These are phyloP conservation scores for Zygosaccharomyces pseudobailii DNA, from an alignment of 1,139 yeast species.

Conservation along the genomic window DNA sequence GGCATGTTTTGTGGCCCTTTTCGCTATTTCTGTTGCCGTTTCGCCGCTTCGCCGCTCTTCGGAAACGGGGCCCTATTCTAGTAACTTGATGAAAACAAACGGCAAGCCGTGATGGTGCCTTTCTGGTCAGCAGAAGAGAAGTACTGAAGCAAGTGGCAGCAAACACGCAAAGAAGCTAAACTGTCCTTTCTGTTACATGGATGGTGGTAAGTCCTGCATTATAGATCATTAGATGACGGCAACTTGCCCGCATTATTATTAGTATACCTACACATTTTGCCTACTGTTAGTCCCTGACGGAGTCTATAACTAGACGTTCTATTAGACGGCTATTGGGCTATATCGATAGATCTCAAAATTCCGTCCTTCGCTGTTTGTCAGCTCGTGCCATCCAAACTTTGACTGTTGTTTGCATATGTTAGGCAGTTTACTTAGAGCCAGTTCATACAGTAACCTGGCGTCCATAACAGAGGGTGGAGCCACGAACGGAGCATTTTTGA, in stretches of 20 bases:
- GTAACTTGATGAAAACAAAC: not conserved
- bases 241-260: not conserved
- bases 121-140: not conserved
- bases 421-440: constrained; percentile 18
- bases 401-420: constrained; percentile 12
- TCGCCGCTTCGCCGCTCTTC: not conserved
- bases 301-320: not conserved
- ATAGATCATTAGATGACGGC: constrained; percentile 1
- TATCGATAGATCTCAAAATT: not conserved
- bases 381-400: not conserved
- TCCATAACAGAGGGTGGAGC: not conserved
- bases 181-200: not conserved
- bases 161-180: not conserved
- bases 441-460: constrained; percentile 9
- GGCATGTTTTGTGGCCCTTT: no score
- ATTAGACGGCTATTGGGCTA: not conserved
- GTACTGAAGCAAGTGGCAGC: not conserved
- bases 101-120: not conserved
- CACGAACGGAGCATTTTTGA: not conserved
- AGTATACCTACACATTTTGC: not conserved
- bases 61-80: constrained; percentile 1
- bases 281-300: not conserved
- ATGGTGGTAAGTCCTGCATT: not conserved
- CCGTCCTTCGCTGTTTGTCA: not conserved
- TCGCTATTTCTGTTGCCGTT: not conserved